Percentiles rank a stretch among this genome's conserved stretches.
Conservation (phyloP, 441 rosid genomes). For the Adansonia gregorii region DNA sequence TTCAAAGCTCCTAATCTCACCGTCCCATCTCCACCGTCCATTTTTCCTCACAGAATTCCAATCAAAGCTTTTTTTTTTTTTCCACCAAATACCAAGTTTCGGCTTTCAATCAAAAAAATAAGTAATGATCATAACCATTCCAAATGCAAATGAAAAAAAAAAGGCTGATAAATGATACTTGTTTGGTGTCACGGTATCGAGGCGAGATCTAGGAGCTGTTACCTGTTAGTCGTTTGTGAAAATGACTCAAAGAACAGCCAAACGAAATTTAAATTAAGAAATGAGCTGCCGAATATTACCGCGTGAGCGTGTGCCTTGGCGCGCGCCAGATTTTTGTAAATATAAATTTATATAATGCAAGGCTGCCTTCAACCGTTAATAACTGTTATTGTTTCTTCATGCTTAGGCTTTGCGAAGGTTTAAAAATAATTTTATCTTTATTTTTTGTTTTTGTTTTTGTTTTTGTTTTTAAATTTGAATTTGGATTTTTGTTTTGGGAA, state of each 20-base stretch:
- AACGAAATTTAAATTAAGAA: background rate
- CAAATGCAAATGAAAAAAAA: constrained; percentile 15
- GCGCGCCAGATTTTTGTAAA: too few species aligned
- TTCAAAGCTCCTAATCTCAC: constrained; percentile 67
- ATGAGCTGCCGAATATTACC: constrained; percentile 43
- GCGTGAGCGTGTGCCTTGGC: background rate
- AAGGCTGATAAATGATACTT: constrained; percentile 23
- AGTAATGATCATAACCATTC: constrained; percentile 28
- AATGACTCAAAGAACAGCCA: constrained; percentile 30
- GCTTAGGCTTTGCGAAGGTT: constrained; percentile 16
- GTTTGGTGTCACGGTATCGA: constrained; percentile 30
- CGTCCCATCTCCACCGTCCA: constrained; percentile 88
- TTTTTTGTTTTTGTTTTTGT: background rate
- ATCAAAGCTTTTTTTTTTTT: background rate
- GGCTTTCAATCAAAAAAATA: background rate
- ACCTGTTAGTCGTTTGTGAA: constrained; percentile 38
- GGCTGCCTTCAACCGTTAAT: too few species aligned
- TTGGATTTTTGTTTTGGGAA: too few species aligned
- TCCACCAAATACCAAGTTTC: constrained; percentile 18
- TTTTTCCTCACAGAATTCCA: constrained; percentile 25
- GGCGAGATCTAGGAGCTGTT: constrained; percentile 55
- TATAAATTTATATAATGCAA: background rate
- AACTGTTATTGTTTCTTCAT: constrained; percentile 21
- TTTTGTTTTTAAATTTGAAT: too few species aligned
- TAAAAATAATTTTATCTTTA: background rate